Percentiles rank a stretch among this genome's conserved stretches.
Conservation (phyloP, 305 asterid species). For the Plantago coronopus region DNA sequence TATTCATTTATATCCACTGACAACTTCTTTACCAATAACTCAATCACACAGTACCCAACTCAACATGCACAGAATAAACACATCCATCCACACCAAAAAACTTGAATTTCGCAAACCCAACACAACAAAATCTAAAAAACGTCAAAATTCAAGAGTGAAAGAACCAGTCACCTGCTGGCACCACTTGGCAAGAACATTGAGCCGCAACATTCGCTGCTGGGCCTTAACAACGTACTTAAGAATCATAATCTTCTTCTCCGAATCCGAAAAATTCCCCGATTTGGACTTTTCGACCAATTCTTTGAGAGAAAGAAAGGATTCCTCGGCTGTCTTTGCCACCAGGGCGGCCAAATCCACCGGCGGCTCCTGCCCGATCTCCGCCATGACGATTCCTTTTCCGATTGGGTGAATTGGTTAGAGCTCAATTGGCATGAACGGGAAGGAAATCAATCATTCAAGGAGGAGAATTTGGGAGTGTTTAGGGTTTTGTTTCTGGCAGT, state of each 20-base stretch:
- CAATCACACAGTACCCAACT: background rate
- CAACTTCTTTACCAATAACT: too few relatives aligned
- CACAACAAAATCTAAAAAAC: conserved; percentile 1
- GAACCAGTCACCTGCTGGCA: conserved; percentile 80
- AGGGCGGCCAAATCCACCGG: conserved; percentile 81
- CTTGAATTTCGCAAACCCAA: background rate
- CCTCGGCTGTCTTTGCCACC: conserved; percentile 79
- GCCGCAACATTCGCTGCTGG: conserved; percentile 96
- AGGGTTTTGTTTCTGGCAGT: too few relatives aligned
- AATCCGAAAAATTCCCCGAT: conserved; percentile 62
- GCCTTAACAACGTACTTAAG: conserved; percentile 83
- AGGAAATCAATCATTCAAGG: background rate
- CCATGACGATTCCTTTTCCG: conserved; percentile 38
- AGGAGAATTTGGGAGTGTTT: background rate
- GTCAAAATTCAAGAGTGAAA: conserved; percentile 1
- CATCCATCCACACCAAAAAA: background rate
- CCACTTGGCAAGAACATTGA: conserved; percentile 98
- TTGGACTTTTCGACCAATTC: conserved; percentile 87
- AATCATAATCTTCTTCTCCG: conserved; percentile 90
- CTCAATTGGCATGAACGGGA: background rate
- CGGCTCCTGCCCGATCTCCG: conserved; percentile 77
- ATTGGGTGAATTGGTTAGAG: conserved; percentile 9
- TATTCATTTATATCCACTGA: too few relatives aligned
- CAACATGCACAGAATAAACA: too few relatives aligned
- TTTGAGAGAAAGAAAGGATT: conserved; percentile 60